Percentiles rank a stretch among this genome's conserved stretches.
phyloP scores from a whole-genome alignment of 169 alveolate species.

The Plasmodium adleri region DNA sequence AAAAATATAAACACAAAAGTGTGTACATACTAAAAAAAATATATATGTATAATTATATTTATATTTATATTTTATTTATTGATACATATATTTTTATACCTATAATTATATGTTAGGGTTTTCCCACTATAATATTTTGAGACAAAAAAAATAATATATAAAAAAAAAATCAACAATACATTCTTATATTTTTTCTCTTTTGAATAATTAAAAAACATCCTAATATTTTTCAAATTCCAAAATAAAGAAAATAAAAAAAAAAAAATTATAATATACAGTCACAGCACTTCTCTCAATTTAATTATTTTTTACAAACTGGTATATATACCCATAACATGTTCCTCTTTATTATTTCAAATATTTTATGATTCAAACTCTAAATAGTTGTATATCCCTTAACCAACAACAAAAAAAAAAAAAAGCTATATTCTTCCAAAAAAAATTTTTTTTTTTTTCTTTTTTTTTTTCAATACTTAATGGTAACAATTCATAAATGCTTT shows the following conservation, averaged over 20 bases:
- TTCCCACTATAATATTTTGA: background rate
- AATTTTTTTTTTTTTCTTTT: no score
- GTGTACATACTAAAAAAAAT: background rate
- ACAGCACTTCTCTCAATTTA: background rate
- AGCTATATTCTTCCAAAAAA: no score
- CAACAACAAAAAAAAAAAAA: no score
- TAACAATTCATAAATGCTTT: no score
- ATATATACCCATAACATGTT: constrained; percentile 5
- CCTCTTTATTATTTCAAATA: background rate
- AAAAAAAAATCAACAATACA: constrained; percentile 22
- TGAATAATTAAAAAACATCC: background rate
- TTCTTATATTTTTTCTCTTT: constrained; percentile 5
- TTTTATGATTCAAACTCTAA: no score
- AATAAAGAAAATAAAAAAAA: background rate
- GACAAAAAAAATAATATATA: constrained; percentile 17
- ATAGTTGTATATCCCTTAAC: no score
- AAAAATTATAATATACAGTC: no score
- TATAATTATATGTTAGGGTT: background rate
- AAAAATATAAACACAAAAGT: background rate
- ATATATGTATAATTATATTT: background rate
- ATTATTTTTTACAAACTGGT: background rate
- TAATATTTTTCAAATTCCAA: constrained; percentile 8
- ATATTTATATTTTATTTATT: constrained; percentile 1
- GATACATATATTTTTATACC: background rate
- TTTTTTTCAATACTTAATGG: no score